Evolutionary conservation across 2,329 filamentous ascomycete species (phyloP), one percentile per base, ranked within the genome.

Genomic region (Lecanicillium sp.): DNA sequence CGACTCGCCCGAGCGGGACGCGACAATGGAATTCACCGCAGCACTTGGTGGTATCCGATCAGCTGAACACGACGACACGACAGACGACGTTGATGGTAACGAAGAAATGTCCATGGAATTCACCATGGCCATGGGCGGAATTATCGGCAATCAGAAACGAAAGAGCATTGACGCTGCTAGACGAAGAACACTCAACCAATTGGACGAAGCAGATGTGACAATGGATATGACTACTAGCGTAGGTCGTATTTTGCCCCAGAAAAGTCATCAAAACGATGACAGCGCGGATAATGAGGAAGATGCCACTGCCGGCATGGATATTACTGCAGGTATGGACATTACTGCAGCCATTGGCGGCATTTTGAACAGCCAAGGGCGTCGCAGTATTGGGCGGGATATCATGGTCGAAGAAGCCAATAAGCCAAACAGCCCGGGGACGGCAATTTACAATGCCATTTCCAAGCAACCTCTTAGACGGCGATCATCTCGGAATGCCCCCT

Each of bases 191-290:
- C 36, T 44, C 20, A 36, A 41, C 17, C 35, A 36, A 11, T 5
- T 49, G 21, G 27, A 33, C 6, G 48, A 39, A 21, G 33, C 38
- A 4, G 49, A 48, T 35, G 50, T 44, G 57, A 87, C 82, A 44
- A 95, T 95, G 90, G 90, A 95, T 44, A 79, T 95, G 44, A 95
- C 90, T 0, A 84, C 76, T 42, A 85, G 84, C 2, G 75, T 94
- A 37, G 90, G 89, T 5, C 77, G 79, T 4, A 94, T 95, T 51
- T 70, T 68, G 41, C 61, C 63, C 26, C 50, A 56, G 15, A 51
- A 60, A 20, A 52, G 57, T 4, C 59, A 66, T 21, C 57, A 61
- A 2, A 61, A 67, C 21, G 61, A 67, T 24, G 62, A 67, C 14
- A 68, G 68, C 17, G 56, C 63, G 3, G 77, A 84, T 37, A 81